These are phyloP conservation scores for Kurtzmaniella quercitrusa DNA, from an alignment of 1,139 yeast genomes.

Conservation along the genomic window DNA sequence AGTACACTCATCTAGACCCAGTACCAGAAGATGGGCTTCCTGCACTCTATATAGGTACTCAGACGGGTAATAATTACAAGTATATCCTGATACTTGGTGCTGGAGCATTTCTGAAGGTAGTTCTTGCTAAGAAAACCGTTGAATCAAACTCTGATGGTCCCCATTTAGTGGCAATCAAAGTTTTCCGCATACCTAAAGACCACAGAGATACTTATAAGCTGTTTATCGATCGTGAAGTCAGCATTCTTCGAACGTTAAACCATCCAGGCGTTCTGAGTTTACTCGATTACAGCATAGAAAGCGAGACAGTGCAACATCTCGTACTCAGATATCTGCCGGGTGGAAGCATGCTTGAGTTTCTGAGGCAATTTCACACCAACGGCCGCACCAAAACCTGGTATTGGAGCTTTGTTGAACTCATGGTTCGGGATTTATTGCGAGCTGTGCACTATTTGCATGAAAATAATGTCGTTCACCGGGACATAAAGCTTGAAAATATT, in stretches of 20 bases:
- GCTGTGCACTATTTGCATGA: slow-evolving; percentile 76
- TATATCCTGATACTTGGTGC: slow-evolving; percentile 41
- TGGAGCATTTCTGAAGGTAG: slow-evolving; percentile 61
- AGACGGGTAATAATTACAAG: slow-evolving; percentile 14
- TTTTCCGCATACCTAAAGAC: slow-evolving; percentile 31
- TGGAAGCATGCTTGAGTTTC: slow-evolving; percentile 74
- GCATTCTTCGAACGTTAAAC: slow-evolving; percentile 47
- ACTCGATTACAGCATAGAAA: slow-evolving; percentile 29
- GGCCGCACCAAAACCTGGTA: slow-evolving; percentile 28
- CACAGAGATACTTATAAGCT: slow-evolving; percentile 49
- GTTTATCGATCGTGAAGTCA: slow-evolving; percentile 72
- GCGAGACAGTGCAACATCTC: slow-evolving; percentile 38
- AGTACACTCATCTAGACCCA: neutral
- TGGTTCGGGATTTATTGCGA: slow-evolving; percentile 63
- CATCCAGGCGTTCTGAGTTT: slow-evolving; percentile 41
- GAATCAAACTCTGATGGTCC: slow-evolving; percentile 4
- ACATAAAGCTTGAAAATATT: slow-evolving; percentile 80
- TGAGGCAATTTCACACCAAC: slow-evolving; percentile 30
- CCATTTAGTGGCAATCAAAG: slow-evolving; percentile 35
- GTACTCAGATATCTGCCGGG: slow-evolving; percentile 77
- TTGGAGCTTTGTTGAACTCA: slow-evolving; percentile 49
- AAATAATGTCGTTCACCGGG: slow-evolving; percentile 73
- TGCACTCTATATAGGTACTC: neutral
- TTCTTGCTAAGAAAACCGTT: slow-evolving; percentile 33
- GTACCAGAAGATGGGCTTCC: neutral